These are phyloP conservation scores for Fusarium duplospermum DNA, from an alignment of 2,329 filamentous ascomycete species.

Conservation along the genomic window DNA sequence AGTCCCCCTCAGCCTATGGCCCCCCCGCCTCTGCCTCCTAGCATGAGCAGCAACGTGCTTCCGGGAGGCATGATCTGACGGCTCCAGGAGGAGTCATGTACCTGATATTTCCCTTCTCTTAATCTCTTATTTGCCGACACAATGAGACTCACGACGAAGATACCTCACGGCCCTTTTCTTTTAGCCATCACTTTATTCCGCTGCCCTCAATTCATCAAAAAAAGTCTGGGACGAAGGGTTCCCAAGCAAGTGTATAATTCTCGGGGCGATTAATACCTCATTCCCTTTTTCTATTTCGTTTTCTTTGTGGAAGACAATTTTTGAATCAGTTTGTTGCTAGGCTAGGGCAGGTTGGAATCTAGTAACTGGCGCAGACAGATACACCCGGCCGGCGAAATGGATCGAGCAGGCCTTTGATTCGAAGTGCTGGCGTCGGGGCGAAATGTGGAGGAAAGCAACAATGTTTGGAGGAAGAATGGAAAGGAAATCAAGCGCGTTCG, in stretches of 20 bases:
- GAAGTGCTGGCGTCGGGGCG: constrained; percentile 35
- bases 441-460: constrained; percentile 18
- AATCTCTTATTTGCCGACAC: constrained; percentile 25
- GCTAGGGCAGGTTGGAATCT: constrained; percentile 30
- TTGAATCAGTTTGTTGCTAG: constrained; percentile 19
- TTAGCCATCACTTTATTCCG: constrained; percentile 28
- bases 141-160: constrained; percentile 39
- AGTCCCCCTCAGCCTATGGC: constrained; percentile 42
- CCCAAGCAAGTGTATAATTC: constrained; percentile 22
- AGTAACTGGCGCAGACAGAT: constrained; percentile 36
- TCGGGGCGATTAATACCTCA: constrained; percentile 23
- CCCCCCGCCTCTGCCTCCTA: constrained; percentile 44
- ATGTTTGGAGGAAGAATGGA: constrained; percentile 40
- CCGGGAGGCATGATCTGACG: constrained; percentile 61
- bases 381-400: constrained; percentile 33
- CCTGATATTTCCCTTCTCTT: constrained; percentile 26
- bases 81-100: constrained; percentile 6
- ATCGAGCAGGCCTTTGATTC: constrained; percentile 52
- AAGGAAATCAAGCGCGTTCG: constrained; percentile 35
- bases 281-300: constrained; percentile 24
- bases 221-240: constrained; percentile 1
- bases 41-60: constrained; percentile 46
- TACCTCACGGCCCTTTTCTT: constrained; percentile 35
- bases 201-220: background rate
- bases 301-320: constrained; percentile 27